These are phyloP conservation scores for Leccinum disarticulatum DNA, from an alignment of 768 basidiomycete genomes.

Conservation along the genomic window DNA sequence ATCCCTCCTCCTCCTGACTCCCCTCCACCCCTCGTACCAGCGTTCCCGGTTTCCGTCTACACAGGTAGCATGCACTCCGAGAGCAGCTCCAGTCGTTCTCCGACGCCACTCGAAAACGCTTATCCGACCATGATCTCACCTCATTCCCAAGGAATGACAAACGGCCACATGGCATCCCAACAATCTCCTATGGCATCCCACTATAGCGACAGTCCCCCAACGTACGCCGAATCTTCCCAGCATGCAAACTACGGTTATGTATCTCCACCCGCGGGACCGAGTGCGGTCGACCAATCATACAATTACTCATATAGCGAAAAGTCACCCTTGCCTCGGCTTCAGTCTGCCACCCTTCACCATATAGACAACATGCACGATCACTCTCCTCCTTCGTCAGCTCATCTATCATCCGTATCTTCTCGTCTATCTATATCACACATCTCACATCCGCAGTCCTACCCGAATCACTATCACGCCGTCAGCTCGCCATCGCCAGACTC, in stretches of 20 bases:
- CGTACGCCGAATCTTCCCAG: constrained; percentile 33
- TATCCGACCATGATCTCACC: constrained; percentile 40
- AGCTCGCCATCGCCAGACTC: constrained; percentile 52
- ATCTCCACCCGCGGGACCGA: constrained; percentile 22
- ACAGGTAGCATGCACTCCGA: constrained; percentile 28
- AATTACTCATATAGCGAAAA: constrained; percentile 34
- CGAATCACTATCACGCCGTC: constrained; percentile 35
- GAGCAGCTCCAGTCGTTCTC: constrained; percentile 41
- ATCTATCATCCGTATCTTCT: constrained; percentile 42
- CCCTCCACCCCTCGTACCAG: constrained; percentile 53
- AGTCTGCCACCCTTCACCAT: constrained; percentile 30
- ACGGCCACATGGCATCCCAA: constrained; percentile 33
- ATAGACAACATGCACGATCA: constrained; percentile 30
- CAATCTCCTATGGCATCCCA: constrained; percentile 32
- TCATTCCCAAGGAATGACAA: constrained; percentile 37
- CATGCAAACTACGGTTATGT: constrained; percentile 32
- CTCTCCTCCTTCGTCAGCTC: constrained; percentile 32
- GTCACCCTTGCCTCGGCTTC: constrained; percentile 30
- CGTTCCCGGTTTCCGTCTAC: constrained; percentile 29
- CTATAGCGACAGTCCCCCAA: constrained; percentile 32
- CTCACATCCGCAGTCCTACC: constrained; percentile 51
- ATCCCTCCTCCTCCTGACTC: constrained; percentile 51
- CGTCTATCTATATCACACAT: constrained; percentile 62
- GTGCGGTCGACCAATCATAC: constrained; percentile 29
- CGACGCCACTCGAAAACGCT: constrained; percentile 44